phyloP scores from a whole-genome alignment of 805 yeast species.

The Kregervanrija pseudodelftensis region DNA sequence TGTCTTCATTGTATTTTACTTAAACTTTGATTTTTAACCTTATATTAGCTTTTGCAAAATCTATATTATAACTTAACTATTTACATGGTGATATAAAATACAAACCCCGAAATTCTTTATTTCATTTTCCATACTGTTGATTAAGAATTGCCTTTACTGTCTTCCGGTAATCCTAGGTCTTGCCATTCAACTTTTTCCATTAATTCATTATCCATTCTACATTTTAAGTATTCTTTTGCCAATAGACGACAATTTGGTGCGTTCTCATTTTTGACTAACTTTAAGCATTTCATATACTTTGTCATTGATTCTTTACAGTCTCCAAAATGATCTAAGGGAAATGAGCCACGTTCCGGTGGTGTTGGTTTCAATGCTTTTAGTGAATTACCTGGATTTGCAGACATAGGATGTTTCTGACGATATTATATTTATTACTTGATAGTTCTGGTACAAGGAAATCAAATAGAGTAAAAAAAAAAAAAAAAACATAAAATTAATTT shows the following conservation, averaged over 20 bases:
- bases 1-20: too few relatives aligned
- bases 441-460: too few relatives aligned
- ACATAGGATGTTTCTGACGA: constrained; percentile 14
- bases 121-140: too few relatives aligned
- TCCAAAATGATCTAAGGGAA: constrained; percentile 83
- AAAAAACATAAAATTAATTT: too few relatives aligned
- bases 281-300: constrained; percentile 70
- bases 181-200: constrained; percentile 32
- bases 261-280: constrained; percentile 69
- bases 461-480: too few relatives aligned
- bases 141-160: constrained; percentile 3
- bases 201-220: constrained; percentile 74
- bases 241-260: constrained; percentile 85
- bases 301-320: constrained; percentile 78
- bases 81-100: too few relatives aligned
- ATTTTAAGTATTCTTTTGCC: constrained; percentile 74
- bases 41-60: too few relatives aligned
- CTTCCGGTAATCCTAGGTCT: constrained; percentile 31
- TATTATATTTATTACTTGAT: not conserved
- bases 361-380: constrained; percentile 59
- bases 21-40: too few relatives aligned
- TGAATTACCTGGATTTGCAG: constrained; percentile 41
- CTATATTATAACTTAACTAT: too few relatives aligned
- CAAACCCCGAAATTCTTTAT: too few relatives aligned
- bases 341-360: constrained; percentile 95